Evolutionary conservation across 768 basidiomycete species (phyloP), one percentile per base, ranked within the genome.

Genomic region (Tremella fuciformis): DNA sequence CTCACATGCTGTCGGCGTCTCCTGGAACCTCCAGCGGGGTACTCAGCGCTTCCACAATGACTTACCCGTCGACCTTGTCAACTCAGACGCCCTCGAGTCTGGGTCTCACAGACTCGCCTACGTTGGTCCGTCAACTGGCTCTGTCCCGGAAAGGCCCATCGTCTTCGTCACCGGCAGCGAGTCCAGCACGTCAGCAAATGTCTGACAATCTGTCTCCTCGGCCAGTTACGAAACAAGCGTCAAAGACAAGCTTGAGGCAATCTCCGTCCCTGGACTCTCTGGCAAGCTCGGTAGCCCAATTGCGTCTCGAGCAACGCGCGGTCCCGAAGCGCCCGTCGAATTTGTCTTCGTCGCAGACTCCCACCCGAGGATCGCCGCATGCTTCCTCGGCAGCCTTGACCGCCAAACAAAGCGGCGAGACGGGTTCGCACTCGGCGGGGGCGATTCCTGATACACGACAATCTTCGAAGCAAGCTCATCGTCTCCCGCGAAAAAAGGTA

Each of bases 31-130:
- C 29, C 6, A 34, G 29, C 11, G 29, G 29, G 29, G 29, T 11
- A 11, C 11, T 6, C 29, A 34, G 29, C 29, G 29, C 29, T 34
- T 34, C 29, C 11, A 34, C 29, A 4, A 34, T 34, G 29, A 6
- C 66, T 34, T 71, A 71, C 46, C 64, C 69, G 18, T 71, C 66
- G 1, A 68, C 69, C 39, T 42, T 68, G 24, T 71, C 69, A 11
- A 59, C 58, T 44, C 48, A 66, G 15, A 55, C 59, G 7, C 26
- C 41, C 8, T 71, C 69, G 11, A 51, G 63, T 1, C 55, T 71
- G 13, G 69, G 69, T 15, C 56, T 67, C 8, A 61, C 66, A 13
- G 66, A 67, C 41, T 63, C 66, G 7, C 69, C 64, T n/a, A 22
- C 55, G 18, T 58, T 41, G 19, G 21, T 55, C 6, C 38, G 9